These are phyloP conservation scores for Chaetomium fimeti DNA, from an alignment of 495 filamentous ascomycete genomes.

Conservation along the genomic window DNA sequence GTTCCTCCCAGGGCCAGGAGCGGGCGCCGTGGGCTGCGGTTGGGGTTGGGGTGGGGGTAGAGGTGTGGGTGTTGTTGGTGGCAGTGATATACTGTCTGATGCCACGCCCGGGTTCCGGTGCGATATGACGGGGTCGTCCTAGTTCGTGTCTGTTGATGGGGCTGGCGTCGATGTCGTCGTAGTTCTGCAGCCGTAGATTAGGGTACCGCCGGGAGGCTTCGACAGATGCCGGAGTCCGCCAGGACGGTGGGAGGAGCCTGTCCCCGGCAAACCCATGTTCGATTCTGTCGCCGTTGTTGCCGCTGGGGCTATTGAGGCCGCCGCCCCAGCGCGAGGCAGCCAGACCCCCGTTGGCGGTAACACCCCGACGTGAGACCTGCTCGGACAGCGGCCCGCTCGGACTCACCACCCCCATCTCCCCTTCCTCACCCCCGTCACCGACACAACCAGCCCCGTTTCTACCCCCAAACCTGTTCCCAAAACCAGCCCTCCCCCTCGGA, in stretches of 20 bases:
- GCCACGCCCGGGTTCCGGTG: not conserved
- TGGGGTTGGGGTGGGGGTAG: too few relatives aligned
- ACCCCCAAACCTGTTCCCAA: not conserved
- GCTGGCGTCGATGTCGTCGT: not conserved
- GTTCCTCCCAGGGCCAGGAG: constrained; percentile 11
- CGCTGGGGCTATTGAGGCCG: not conserved
- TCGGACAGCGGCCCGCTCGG: not conserved
- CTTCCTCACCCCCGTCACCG: not conserved
- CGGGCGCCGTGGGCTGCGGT: not conserved
- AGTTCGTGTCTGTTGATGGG: not conserved
- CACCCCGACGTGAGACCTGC: not conserved
- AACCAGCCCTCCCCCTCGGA: not conserved
- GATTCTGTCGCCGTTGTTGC: not conserved
- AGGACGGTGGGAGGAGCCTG: not conserved
- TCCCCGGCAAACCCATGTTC: not conserved
- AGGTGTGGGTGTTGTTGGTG: not conserved
- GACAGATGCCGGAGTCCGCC: not conserved
- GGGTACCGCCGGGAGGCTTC: not conserved
- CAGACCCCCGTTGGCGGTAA: not conserved
- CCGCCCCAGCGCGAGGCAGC: constrained; percentile 8
- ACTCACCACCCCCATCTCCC: not conserved
- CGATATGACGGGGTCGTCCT: not conserved
- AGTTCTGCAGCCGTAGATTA: not conserved
- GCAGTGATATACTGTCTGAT: not conserved
- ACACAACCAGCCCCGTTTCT: not conserved